Base-by-base conservation (phyloP, 2,329 filamentous ascomycete species). In the Diaporthe australafricana region DNA sequence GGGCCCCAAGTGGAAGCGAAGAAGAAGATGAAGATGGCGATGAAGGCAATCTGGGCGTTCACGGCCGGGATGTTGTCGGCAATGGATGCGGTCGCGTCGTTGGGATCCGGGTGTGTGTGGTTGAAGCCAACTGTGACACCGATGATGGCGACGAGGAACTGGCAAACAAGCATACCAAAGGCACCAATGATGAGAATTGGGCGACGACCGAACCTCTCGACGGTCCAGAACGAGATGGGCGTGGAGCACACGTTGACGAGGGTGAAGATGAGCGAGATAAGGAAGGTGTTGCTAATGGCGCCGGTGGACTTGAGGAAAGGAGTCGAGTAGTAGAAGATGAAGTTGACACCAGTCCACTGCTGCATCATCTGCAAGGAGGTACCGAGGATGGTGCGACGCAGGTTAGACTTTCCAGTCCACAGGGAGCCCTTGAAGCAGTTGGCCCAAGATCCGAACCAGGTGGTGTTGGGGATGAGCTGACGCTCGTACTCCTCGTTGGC, bases 11-110 rank as follows among this genome's bases (percentile, higher is more conserved):
- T 97, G 72, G 89, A 91, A 73, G 94, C 94, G 81, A 97, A 97
- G 88, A 92, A 96, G 88, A 94, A 95, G 87, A 97, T 95, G 88
- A 95, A 96, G 86, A 97, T 91, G 85, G 91, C 93, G 80, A 96
- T 96, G 85, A 97, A 96, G 73, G 93, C 90, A 75, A 97, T 94
- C 87, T 95, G 91, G 63, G 92, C 90, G 76, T 89, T 87, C 77
- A 89, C 87, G 42, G 90, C 91, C 2, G 84, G 75, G 73, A 87
- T 83, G 81, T 91, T 89, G 83, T 88, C 67, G 78, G 86, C 85
- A 9, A 85, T 82, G 25, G 78, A 80, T 25, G 76, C 77, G 38
- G 75, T 75, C 0, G 83, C 78, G 60, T 87, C 79, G 27, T 77
- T 80, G 73, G 86, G 88, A 67, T 89, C 83, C 1, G 79, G 75